phyloP scores from a whole-genome alignment of 2,329 filamentous ascomycete species.

The Venturia aucupariae region DNA sequence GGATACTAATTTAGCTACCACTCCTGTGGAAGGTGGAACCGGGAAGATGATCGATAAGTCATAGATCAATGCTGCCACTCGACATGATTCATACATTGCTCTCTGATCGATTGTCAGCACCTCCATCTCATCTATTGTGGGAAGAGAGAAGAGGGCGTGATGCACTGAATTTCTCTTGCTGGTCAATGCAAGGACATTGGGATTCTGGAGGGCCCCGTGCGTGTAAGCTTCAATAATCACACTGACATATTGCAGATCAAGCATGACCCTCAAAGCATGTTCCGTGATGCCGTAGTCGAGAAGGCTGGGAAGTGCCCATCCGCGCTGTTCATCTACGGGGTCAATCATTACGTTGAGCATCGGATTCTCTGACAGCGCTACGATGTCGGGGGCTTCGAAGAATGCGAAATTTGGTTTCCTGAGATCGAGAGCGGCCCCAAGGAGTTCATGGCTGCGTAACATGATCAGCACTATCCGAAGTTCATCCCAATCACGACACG shows the following conservation, averaged over 20 bases:
- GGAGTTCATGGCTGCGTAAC: not conserved
- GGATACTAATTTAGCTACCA: not conserved
- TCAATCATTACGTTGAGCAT: not conserved
- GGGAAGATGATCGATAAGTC: conserved; percentile 1
- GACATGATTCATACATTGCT: conserved; percentile 8
- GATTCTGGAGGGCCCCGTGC: not conserved
- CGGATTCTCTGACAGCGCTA: not conserved
- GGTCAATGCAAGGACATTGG: conserved; percentile 1
- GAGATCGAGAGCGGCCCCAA: not conserved
- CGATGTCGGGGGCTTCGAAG: not conserved
- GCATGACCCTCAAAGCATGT: not conserved
- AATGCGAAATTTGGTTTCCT: conserved; percentile 1
- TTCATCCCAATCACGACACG: not conserved
- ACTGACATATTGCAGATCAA: conserved; percentile 5
- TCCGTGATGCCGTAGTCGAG: not conserved
- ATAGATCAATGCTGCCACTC: conserved; percentile 5
- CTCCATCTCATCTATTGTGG: not conserved
- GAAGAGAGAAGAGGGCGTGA: conserved; percentile 1
- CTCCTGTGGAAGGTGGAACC: not conserved
- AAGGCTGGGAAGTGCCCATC: not conserved
- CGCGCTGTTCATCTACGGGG: not conserved
- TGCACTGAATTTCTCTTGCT: not conserved
- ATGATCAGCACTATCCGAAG: not conserved
- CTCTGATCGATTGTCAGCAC: conserved; percentile 1
- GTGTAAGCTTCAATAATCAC: conserved; percentile 10